These are phyloP conservation scores for Coelastrella sp. DNA, from an alignment of 139 green algal genomes.

Conservation along the genomic window DNA sequence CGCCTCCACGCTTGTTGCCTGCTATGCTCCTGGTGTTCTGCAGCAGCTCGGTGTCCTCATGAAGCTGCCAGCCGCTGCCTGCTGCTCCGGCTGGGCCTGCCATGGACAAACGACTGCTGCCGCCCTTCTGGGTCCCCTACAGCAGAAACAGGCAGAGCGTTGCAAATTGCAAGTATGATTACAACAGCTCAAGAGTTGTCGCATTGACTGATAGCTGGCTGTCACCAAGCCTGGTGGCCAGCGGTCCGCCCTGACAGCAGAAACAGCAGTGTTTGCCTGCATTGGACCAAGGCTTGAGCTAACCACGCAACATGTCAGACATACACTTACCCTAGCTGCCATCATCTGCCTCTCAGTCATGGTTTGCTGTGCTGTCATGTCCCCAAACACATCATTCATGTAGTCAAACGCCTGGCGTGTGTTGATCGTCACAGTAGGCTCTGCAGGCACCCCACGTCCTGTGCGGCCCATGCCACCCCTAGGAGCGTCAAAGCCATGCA, in stretches of 20 bases:
- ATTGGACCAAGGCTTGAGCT: no score
- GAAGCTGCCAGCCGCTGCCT: conserved; percentile 4
- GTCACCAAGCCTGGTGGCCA: no score
- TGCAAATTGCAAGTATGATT: no score
- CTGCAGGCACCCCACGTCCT: not conserved
- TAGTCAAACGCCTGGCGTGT: conserved; percentile 71
- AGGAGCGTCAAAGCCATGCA: conserved; percentile 19
- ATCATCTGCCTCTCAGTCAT: conserved; percentile 1
- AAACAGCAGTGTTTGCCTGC: no score
- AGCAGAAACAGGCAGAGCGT: not conserved
- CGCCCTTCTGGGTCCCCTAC: not conserved
- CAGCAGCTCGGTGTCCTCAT: conserved; percentile 45
- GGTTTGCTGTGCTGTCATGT: conserved; percentile 22
- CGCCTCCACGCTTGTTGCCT: not conserved
- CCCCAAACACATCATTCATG: conserved; percentile 76
- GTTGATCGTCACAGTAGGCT: conserved; percentile 43
- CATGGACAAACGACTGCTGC: not conserved
- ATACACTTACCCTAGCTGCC: conserved; percentile 19
- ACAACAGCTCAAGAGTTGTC: no score
- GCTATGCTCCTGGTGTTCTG: not conserved
- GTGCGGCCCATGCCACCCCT: not conserved
- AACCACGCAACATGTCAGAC: no score
- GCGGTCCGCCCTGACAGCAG: no score
- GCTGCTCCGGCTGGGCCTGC: not conserved
- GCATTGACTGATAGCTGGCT: no score